These are phyloP conservation scores for Crotalaria pallida DNA, from an alignment of 306 rosid genomes.

Conservation along the genomic window DNA sequence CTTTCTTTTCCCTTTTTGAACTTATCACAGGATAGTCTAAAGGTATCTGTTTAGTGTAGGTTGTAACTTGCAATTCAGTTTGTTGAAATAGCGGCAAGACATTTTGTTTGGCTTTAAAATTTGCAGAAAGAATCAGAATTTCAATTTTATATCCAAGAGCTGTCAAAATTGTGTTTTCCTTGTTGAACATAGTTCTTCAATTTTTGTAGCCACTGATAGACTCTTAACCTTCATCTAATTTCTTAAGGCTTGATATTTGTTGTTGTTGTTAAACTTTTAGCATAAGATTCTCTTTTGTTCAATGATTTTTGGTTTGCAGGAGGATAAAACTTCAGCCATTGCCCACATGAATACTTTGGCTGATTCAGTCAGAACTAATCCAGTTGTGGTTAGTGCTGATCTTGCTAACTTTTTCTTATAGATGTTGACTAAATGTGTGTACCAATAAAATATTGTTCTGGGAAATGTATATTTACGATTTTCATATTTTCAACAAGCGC, in stretches of 20 bases:
- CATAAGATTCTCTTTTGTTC: neutral
- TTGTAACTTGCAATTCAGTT: neutral
- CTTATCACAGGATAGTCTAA: neutral
- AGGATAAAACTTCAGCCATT: conserved; percentile 58
- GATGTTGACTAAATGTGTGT: conserved; percentile 1
- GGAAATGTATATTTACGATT: neutral
- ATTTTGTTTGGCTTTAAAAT: neutral
- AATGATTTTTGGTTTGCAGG: conserved; percentile 45
- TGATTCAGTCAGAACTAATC: conserved; percentile 51
- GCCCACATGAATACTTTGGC: conserved; percentile 46
- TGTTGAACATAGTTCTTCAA: neutral
- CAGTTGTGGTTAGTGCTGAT: conserved; percentile 62
- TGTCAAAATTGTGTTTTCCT: neutral
- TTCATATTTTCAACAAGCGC: neutral
- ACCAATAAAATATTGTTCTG: neutral
- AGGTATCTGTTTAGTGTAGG: neutral
- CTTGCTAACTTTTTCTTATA: conserved; percentile 10
- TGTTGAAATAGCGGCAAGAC: neutral
- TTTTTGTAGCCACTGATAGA: neutral
- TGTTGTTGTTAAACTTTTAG: conserved; percentile 4
- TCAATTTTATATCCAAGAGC: neutral
- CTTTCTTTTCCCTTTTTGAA: neutral
- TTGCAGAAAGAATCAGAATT: neutral
- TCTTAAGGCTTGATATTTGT: neutral
- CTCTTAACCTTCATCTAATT: conserved; percentile 2